phyloP scores from a whole-genome alignment of 2,329 filamentous ascomycete species.

The Leptographium galeiforme region DNA sequence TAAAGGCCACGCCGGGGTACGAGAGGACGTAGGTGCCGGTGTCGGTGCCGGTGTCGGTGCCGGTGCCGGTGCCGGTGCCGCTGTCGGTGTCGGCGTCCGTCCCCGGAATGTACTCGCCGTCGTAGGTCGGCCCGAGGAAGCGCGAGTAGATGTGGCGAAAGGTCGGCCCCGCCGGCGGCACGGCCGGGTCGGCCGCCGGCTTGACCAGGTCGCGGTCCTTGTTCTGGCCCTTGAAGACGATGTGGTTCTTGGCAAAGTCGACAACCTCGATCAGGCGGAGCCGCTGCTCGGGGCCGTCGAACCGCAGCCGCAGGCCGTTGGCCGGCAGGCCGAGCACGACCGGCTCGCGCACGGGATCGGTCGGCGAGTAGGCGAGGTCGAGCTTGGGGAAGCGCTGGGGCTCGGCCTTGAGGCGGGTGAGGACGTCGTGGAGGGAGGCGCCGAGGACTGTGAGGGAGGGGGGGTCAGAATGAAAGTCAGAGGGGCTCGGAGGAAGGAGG shows the following conservation, averaged over 20 bases:
- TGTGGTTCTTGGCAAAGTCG: conserved; percentile 74
- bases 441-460: conserved; percentile 53
- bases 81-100: too few species aligned
- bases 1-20: conserved; percentile 89
- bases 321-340: conserved; percentile 63
- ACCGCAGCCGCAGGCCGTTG: conserved; percentile 81
- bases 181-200: conserved; percentile 22
- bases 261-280: conserved; percentile 80
- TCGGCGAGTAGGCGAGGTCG: conserved; percentile 68
- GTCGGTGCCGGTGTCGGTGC: conserved; percentile 22
- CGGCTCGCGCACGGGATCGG: conserved; percentile 59
- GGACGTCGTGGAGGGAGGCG: conserved; percentile 77
- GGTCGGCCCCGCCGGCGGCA: conserved; percentile 43
- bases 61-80: too few species aligned
- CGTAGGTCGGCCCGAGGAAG: conserved; percentile 86
- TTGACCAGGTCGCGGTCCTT: conserved; percentile 64
- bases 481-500: too few species aligned
- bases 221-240: conserved; percentile 61
- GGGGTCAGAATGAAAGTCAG: background rate
- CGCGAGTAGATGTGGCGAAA: conserved; percentile 88
- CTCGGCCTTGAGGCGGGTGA: conserved; percentile 79
- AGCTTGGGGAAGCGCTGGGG: conserved; percentile 71
- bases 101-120: conserved; percentile 76
- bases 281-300: conserved; percentile 87
- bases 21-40: conserved; percentile 72